Conservation (phyloP, 176 grass and related monocot genomes). For the Guadua angustifolia region DNA sequence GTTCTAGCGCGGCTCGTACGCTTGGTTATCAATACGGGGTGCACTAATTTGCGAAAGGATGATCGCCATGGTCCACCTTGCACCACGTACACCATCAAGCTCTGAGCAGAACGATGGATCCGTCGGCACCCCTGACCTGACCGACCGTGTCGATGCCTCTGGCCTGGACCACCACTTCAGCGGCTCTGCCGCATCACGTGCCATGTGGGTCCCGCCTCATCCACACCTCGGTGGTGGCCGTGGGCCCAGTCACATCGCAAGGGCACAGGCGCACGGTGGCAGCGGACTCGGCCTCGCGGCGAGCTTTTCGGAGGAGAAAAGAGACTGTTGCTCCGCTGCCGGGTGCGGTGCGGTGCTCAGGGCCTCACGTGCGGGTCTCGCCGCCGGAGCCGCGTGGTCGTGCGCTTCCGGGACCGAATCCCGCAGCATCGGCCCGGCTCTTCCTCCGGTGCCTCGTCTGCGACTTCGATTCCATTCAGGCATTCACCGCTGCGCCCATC, state of each 20-base stretch:
- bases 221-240: background rate
- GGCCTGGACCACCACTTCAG: slow-evolving; percentile 25
- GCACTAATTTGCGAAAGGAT: slow-evolving; percentile 4
- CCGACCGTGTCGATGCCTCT: background rate
- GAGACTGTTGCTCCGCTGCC: no score
- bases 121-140: background rate
- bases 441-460: slow-evolving; percentile 32
- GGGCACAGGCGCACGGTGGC: background rate
- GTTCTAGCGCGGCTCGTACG: no score
- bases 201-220: background rate
- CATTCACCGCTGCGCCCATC: slow-evolving; percentile 42
- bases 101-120: background rate
- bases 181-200: slow-evolving; percentile 29
- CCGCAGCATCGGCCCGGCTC: slow-evolving; percentile 42
- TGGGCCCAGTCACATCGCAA: background rate
- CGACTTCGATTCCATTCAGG: slow-evolving; percentile 47
- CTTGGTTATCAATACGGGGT: background rate
- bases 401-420: slow-evolving; percentile 41
- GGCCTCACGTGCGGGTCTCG: slow-evolving; percentile 37
- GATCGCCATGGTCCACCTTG: background rate
- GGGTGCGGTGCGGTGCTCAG: background rate
- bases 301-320: background rate
- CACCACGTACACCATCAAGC: background rate
- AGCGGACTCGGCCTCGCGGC: background rate
- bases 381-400: background rate